These are phyloP conservation scores for Anisodus acutangulus DNA, from an alignment of 257 asterid genomes.

Conservation along the genomic window DNA sequence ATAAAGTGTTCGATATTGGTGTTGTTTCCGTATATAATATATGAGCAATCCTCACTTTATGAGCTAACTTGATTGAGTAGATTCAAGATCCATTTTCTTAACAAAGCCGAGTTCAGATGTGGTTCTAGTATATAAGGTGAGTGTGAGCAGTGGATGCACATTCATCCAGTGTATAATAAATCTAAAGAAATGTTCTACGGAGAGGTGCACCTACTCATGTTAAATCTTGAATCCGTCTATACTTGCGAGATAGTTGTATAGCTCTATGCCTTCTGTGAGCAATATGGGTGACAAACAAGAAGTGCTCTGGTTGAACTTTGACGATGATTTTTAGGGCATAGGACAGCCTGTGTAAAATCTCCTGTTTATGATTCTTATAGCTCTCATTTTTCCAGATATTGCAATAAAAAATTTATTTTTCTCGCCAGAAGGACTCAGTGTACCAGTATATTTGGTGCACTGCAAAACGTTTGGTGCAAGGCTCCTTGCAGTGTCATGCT, in stretches of 20 bases:
- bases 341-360: background rate
- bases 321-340: background rate
- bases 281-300: background rate
- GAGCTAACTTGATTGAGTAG: too few species aligned
- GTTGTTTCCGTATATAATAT: too few species aligned
- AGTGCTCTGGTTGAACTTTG: background rate
- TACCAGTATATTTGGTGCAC: background rate
- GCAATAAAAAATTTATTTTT: background rate
- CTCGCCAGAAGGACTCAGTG: background rate
- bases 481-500: background rate
- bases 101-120: background rate
- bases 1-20: too few species aligned
- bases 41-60: too few species aligned
- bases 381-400: background rate
- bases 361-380: background rate
- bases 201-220: background rate
- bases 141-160: background rate
- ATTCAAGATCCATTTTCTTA: too few species aligned
- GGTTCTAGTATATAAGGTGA: background rate
- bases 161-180: background rate
- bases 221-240: background rate
- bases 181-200: background rate
- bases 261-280: background rate
- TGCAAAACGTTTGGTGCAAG: background rate
- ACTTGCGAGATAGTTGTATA: background rate